These are phyloP conservation scores for Sarocladium oryzae DNA, from an alignment of 2,329 filamentous ascomycete genomes.

Conservation along the genomic window DNA sequence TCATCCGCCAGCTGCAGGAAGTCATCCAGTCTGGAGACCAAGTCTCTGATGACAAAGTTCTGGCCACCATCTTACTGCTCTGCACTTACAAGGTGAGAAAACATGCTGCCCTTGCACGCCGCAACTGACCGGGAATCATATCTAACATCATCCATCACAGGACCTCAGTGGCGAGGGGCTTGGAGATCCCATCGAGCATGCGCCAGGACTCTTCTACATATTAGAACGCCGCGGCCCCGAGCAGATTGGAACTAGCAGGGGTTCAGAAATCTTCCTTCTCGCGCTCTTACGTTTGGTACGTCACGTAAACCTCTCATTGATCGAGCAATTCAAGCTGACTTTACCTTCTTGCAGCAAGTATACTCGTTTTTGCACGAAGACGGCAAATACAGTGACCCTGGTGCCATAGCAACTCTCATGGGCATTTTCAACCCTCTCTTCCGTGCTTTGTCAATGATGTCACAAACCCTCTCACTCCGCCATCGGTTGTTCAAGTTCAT, in stretches of 20 bases:
- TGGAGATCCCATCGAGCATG: conserved; percentile 24
- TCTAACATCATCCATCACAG: too few relatives aligned
- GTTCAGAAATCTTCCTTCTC: conserved; percentile 24
- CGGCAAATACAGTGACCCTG: conserved; percentile 24
- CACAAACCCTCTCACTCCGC: conserved; percentile 17
- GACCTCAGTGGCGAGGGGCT: conserved; percentile 25
- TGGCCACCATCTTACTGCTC: conserved; percentile 23
- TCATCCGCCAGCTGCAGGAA: conserved; percentile 22
- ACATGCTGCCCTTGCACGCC: background rate
- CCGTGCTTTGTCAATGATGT: conserved; percentile 24
- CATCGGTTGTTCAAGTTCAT: conserved; percentile 10
- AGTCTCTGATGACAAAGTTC: conserved; percentile 23
- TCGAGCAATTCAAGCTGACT: too few relatives aligned
- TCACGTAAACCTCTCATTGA: conserved; percentile 8
- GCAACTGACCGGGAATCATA: conserved; percentile 8
- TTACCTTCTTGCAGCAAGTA: conserved; percentile 21
- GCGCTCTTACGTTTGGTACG: conserved; percentile 24
- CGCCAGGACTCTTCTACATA: conserved; percentile 25
- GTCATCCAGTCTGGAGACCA: conserved; percentile 19
- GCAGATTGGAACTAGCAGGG: conserved; percentile 23
- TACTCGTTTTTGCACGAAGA: conserved; percentile 26
- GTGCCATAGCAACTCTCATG: conserved; percentile 21
- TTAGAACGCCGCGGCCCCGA: conserved; percentile 24
- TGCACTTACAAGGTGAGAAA: conserved; percentile 21
- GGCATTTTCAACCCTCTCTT: conserved; percentile 24